Base-by-base conservation (phyloP, 2,329 filamentous ascomycete genomes). In the Blastomyces emzantsi region DNA sequence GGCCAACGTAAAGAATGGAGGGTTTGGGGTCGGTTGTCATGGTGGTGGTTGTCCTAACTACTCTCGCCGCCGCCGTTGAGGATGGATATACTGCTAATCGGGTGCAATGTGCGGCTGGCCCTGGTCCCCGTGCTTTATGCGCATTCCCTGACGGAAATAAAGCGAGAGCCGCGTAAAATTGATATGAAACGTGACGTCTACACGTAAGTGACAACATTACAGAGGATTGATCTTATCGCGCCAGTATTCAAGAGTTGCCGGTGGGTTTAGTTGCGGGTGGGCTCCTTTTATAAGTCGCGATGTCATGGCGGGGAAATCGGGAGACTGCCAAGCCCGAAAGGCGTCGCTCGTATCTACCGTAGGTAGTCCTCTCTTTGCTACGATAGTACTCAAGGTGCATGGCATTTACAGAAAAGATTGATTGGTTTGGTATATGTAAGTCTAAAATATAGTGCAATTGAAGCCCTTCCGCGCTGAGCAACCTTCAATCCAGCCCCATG, bases 1-100 rank as follows among this genome's bases (percentile, higher is more conserved):
- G 41, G 57, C 66, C 65, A 47, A 62, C 64, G 47, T 63, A 66
- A 30, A 67, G 66, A 3, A 67, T 60, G 11, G 64, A 62, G 25
- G 64, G 66, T 30, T 67, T 66, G 41, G 64, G 61, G 19, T 66
- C 64, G 33, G 57, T 25, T 45, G 22, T 8, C 41, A 60, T 15
- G 17, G 43, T 59, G 47, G 49, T 45, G 43, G 19, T 36, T 47
- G 55, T 39, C 17, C 15, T 47, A 41, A 3, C 41, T 11, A 5
- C 5, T 30, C 8, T 45, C 8, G 7, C n/a, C 19, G 7, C 6
- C 5, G 33, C n/a, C 13, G 3, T 41, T 39, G 25, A 56, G 30
- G n/a, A 30, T 54, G 51, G 15, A 30, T 17, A 30, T 30, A 13
- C n/a, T 4, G 13, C n/a, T 28, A 25, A 17, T 17, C 2, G 7